These are phyloP conservation scores for Alternaria conjuncta DNA, from an alignment of 2,329 filamentous ascomycete species.

Conservation along the genomic window DNA sequence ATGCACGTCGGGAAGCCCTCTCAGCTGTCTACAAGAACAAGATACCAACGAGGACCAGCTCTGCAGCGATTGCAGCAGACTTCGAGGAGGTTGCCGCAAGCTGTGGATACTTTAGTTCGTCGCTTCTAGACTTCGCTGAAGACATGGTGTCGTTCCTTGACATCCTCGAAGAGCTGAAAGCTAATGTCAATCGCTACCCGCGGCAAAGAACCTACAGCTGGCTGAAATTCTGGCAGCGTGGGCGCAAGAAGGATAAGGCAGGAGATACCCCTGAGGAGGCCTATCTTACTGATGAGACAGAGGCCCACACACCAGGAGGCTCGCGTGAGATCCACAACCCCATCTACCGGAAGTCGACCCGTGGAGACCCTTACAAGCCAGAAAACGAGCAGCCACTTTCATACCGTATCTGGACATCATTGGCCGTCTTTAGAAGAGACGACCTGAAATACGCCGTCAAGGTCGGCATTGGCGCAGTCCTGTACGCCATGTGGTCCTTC, in stretches of 20 bases:
- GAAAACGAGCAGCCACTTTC: slow-evolving; percentile 42
- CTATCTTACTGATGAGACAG: slow-evolving; percentile 31
- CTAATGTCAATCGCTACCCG: slow-evolving; percentile 67
- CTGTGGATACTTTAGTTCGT: slow-evolving; percentile 95
- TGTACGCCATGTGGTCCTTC: slow-evolving; percentile 91
- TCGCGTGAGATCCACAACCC: slow-evolving; percentile 47
- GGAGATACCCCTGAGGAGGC: slow-evolving; percentile 33
- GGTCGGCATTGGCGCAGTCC: slow-evolving; percentile 84
- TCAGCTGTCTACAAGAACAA: slow-evolving; percentile 81
- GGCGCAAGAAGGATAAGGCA: slow-evolving; percentile 16
- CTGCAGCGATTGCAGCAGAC: slow-evolving; percentile 82
- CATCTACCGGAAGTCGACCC: slow-evolving; percentile 37
- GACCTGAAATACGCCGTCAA: slow-evolving; percentile 85
- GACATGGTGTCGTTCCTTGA: slow-evolving; percentile 85
- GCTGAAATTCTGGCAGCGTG: slow-evolving; percentile 75
- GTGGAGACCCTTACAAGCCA: slow-evolving; percentile 37
- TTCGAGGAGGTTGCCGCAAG: slow-evolving; percentile 98
- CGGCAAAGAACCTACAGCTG: slow-evolving; percentile 78
- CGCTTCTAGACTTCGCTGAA: slow-evolving; percentile 86
- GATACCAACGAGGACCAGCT: slow-evolving; percentile 70
- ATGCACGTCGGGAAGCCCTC: slow-evolving; percentile 76
- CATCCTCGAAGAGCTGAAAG: slow-evolving; percentile 84
- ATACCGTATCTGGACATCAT: slow-evolving; percentile 61
- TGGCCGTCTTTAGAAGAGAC: slow-evolving; percentile 66
- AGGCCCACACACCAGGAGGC: slow-evolving; percentile 35